Conservation (phyloP, 2,329 filamentous ascomycete genomes). For the Zasmidium angulare region DNA sequence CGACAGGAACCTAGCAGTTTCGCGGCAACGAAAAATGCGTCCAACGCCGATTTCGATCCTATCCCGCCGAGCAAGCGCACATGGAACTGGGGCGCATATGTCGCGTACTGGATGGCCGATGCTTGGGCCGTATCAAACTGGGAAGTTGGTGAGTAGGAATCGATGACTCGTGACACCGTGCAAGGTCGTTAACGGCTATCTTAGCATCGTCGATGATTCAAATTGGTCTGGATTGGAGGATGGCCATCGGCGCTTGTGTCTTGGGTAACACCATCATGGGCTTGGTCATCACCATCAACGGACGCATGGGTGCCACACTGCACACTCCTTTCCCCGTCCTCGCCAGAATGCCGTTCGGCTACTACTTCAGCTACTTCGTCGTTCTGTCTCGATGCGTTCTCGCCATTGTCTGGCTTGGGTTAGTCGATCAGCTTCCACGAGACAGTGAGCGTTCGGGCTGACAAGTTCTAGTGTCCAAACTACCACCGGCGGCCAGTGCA, state of each 20-base stretch:
- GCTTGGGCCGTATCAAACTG: slow-evolving; percentile 42
- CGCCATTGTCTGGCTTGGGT: slow-evolving; percentile 33
- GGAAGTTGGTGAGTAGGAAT: slow-evolving; percentile 32
- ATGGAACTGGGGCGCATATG: slow-evolving; percentile 36
- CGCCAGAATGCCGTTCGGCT: slow-evolving; percentile 56
- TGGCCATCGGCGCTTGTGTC: slow-evolving; percentile 46
- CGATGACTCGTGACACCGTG: not conserved
- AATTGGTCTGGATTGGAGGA: slow-evolving; percentile 55
- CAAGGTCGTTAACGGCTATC: not conserved
- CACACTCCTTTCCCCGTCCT: slow-evolving; percentile 58
- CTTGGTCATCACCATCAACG: slow-evolving; percentile 49
- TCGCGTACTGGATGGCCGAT: slow-evolving; percentile 43
- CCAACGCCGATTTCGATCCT: slow-evolving; percentile 41
- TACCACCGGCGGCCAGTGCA: slow-evolving; percentile 24
- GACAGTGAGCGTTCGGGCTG: not conserved
- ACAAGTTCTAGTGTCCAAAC: slow-evolving; percentile 24
- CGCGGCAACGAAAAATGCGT: slow-evolving; percentile 34
- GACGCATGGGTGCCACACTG: slow-evolving; percentile 55
- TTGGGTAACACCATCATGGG: slow-evolving; percentile 30
- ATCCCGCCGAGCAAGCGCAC: slow-evolving; percentile 40
- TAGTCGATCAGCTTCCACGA: not conserved
- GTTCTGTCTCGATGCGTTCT: slow-evolving; percentile 32
- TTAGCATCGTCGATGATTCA: slow-evolving; percentile 49
- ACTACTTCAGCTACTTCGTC: slow-evolving; percentile 48
- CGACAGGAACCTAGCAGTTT: slow-evolving; percentile 38